Evolutionary conservation across 345 rosid species (phyloP).

Genomic region (Pistacia atlantica): DNA sequence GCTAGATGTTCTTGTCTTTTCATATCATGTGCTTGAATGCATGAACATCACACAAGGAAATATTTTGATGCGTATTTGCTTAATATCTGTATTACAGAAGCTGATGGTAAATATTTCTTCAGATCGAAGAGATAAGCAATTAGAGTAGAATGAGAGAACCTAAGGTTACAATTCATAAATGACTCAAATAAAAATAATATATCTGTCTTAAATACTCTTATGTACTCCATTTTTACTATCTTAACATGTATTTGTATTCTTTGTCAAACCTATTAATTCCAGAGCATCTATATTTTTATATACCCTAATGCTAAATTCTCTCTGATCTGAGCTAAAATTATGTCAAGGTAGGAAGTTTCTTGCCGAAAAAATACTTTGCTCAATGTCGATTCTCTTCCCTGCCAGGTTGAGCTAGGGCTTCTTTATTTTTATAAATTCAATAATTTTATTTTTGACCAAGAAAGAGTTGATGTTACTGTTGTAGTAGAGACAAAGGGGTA

Average conservation of each 20-base stretch:
- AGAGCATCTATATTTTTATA: not conserved
- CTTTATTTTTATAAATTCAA: not conserved
- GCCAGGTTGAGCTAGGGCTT: not conserved
- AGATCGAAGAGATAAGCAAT: not conserved
- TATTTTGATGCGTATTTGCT: not conserved
- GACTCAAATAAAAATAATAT: not conserved
- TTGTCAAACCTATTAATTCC: not conserved
- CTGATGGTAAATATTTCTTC: not conserved
- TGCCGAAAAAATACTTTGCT: not conserved
- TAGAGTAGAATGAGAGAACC: too few species aligned
- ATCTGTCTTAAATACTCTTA: too few species aligned
- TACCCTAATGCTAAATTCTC: not conserved
- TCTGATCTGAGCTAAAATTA: not conserved
- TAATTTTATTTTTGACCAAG: not conserved
- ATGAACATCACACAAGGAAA: not conserved
- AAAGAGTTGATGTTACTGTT: not conserved
- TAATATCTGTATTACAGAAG: not conserved
- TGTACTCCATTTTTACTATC: not conserved
- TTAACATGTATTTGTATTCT: not conserved
- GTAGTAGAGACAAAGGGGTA: not conserved
- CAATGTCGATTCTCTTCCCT: not conserved
- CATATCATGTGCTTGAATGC: conserved; percentile 3
- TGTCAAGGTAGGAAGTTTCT: not conserved
- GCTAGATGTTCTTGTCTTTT: not conserved
- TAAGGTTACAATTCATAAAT: too few species aligned